Evolutionary conservation across 1,139 yeast species (phyloP).

Genomic region (Suhomyces chickasaworum): DNA sequence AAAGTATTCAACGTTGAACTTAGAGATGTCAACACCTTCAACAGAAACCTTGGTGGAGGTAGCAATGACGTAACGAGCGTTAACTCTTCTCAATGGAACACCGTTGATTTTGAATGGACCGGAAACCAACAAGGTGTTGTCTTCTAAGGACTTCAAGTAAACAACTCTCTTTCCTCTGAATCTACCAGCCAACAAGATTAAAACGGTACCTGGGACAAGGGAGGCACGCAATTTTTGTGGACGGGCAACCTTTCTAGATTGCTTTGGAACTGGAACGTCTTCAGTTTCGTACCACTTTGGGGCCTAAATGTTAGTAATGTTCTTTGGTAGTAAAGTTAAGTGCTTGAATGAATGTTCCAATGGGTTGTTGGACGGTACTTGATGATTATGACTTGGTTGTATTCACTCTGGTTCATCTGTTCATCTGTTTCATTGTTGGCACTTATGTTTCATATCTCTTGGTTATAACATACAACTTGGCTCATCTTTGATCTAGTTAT

Average conservation of each 20-base stretch:
- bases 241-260: conserved; percentile 87
- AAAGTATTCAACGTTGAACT: conserved; percentile 94
- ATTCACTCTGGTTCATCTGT: background rate
- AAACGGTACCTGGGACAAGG: conserved; percentile 97
- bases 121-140: conserved; percentile 95
- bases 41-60: conserved; percentile 91
- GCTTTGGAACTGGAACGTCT: conserved; percentile 86
- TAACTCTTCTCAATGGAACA: conserved; percentile 99
- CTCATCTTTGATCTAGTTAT: conserved; percentile 35
- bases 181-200: conserved; percentile 98
- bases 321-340: too few relatives aligned
- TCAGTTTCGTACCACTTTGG: conserved; percentile 97
- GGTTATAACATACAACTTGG: conserved; percentile 33
- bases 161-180: conserved; percentile 99
- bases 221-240: conserved; percentile 97
- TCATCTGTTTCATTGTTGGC: background rate
- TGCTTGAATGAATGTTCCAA: background rate
- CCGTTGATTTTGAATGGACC: conserved; percentile 99
- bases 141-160: conserved; percentile 96
- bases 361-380: background rate
- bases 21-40: conserved; percentile 80
- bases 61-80: conserved; percentile 98
- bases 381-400: too few relatives aligned
- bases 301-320: conserved; percentile 51
- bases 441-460: background rate